Base-by-base conservation (phyloP, 2,329 filamentous ascomycete species). In the Ceratocystiopsis sp. region DNA sequence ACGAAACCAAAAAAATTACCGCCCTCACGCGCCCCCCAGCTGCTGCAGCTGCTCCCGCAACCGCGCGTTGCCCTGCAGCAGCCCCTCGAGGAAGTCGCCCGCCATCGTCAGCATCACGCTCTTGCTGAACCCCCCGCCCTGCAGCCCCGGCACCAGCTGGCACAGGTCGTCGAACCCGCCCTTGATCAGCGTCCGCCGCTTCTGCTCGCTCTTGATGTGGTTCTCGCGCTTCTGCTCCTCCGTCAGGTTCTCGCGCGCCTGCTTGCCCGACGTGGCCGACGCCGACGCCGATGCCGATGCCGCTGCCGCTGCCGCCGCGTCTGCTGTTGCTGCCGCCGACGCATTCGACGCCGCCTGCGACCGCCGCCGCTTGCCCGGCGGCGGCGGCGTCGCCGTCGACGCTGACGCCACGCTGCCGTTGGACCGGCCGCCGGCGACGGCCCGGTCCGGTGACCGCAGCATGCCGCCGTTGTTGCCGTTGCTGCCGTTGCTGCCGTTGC, bases 121-220 rank as follows among this genome's bases (percentile, higher is more conserved):
- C 63, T 93, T 93, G 62, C 84, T 91, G 51, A 86, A 78, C 1
- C 81, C 80, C 10, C 81, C 80, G 21, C 74, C 77, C 44, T 71
- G 72, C 12, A 93, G 66, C 15, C 77, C 79, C 0, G 86, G 85
- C 0, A 93, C 82, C 18, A 93, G 66, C 25, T 75, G 68, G 49
- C 74, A 75, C n/a, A 93, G 62, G 45, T 89, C 81, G 37, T 86
- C 80, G 52, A 89, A 93, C 0, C 84, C 84, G 50, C 82, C 73
- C 55, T 85, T 81, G 53, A 89, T 89, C 39, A 86, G 65, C 21
- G 84, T 84, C 40, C 85, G 71, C 33, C 86, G 73, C 59, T 91
- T 93, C 61, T 93, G 84, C 56, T 93, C 85, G 42, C 84, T 91
- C 42, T 78, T 69, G 50, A 93, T 91, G 55, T 93, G 84, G 51